Evolutionary conservation across 805 yeast genomes (phyloP).

Genomic region (Yamadazyma olivae): DNA sequence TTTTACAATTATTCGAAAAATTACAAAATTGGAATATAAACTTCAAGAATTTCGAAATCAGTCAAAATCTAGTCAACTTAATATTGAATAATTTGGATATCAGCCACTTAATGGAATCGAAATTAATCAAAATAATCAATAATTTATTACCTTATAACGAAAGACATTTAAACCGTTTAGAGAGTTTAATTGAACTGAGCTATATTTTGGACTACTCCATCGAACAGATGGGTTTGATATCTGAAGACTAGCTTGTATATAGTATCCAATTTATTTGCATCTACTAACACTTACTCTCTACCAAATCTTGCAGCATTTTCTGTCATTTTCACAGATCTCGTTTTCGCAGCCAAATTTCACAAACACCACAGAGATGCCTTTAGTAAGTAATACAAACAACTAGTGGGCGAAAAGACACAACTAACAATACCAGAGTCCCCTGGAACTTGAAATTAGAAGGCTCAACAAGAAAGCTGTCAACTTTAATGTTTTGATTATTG

Average conservation of each 20-base stretch:
- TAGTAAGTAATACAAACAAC: conserved; percentile 3
- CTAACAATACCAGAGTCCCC: conserved; percentile 6
- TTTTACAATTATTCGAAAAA: conserved; percentile 62
- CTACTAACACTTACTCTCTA: too few relatives aligned
- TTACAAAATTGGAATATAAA: conserved; percentile 95
- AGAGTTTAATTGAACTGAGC: conserved; percentile 80
- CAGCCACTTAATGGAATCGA: conserved; percentile 59
- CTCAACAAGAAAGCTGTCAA: conserved; percentile 10
- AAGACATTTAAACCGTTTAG: conserved; percentile 76
- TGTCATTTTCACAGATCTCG: neutral
- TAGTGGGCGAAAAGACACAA: neutral
- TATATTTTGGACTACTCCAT: conserved; percentile 81
- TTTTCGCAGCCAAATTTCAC: conserved; percentile 2
- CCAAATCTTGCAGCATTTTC: too few relatives aligned
- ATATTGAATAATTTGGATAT: conserved; percentile 55
- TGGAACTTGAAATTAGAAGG: conserved; percentile 8
- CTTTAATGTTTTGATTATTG: conserved; percentile 29
- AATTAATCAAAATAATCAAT: conserved; percentile 65
- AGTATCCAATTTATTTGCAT: neutral
- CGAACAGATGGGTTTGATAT: conserved; percentile 57
- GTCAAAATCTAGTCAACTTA: conserved; percentile 73
- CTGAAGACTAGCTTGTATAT: neutral
- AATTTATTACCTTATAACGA: conserved; percentile 85
- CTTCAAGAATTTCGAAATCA: conserved; percentile 71
- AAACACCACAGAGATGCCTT: conserved; percentile 2